Base-by-base conservation (phyloP, 371 early-diverging fungal genomes). In the Actinomortierella wolfii region DNA sequence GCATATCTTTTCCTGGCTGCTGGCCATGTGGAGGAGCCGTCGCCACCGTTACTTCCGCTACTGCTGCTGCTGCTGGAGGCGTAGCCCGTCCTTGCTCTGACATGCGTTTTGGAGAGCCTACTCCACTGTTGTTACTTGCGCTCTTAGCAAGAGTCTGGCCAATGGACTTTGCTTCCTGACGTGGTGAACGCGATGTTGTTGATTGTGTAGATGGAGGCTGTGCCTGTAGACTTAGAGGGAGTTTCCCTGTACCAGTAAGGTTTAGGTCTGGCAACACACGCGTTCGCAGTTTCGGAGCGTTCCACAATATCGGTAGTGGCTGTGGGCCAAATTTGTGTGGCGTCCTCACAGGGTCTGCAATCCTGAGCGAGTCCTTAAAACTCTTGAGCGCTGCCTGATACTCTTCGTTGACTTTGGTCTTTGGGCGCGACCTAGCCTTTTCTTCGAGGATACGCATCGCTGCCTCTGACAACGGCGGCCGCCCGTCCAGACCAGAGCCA, bases 251-350 rank as follows among this genome's bases (percentile, higher is more conserved):
- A 71, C 65, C 71, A 0, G 57, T 54, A 17, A 71, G 53, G 9
- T 58, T 58, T n/a, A 71, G 61, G 41, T 25, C 50, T 5, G 71
- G 71, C 26, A 71, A 20, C 2, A 28, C 54, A 40, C 55, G 64
- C 9, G 61, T 50, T 21, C 71, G 57, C 20, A 71, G 64, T 55
- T 61, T 61, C 43, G 71, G 71, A n/a, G 60, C 65, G 26, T 71
- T 71, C 71, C 71, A 71, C 14, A 71, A 56, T 44, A 71, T 71
- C 2, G 71, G 71, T 2, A 71, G 51, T 8, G 71, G 71, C 15
- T 65, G 71, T 7, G 71, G 71, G 14, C 66, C 71, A 61, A 71
- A 71, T 47, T 65, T 71, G 50, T 71, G 71, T 17, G 71, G 71
- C 0, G 71, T 71, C 45, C 57, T 71, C 48, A 71, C 61, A n/a